Conservation (phyloP, 1,139 yeast species). For the Blastobotrys elegans region DNA sequence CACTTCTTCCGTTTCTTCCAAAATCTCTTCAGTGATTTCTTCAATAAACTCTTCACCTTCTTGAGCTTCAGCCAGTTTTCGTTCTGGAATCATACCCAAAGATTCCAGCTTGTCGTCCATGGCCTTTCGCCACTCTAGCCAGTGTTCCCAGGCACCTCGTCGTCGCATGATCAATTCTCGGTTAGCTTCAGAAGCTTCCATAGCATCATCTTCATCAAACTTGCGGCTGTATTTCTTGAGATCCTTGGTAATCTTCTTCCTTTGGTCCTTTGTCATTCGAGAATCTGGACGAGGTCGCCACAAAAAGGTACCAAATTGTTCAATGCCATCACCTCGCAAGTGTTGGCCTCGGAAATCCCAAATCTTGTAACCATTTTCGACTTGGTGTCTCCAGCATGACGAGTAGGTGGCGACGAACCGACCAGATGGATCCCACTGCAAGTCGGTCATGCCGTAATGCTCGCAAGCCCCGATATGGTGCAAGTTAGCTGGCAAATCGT, state of each 20-base stretch:
- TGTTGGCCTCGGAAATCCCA: slow-evolving; percentile 79
- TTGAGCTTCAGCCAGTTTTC: slow-evolving; percentile 25
- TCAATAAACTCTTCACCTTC: slow-evolving; percentile 60
- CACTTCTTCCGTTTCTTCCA: slow-evolving; percentile 42
- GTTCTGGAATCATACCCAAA: slow-evolving; percentile 37
- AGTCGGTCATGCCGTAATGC: slow-evolving; percentile 74
- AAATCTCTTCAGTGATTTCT: slow-evolving; percentile 71
- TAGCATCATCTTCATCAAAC: slow-evolving; percentile 92
- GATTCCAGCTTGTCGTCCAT: slow-evolving; percentile 47
- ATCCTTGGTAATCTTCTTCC: slow-evolving; percentile 86
- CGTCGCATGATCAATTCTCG: slow-evolving; percentile 85
- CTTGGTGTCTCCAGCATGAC: slow-evolving; percentile 74
- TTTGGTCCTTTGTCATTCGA: slow-evolving; percentile 67
- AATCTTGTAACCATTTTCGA: slow-evolving; percentile 87
- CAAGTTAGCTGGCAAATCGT: slow-evolving; percentile 41
- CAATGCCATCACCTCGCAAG: slow-evolving; percentile 69
- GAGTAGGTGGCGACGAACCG: slow-evolving; percentile 87
- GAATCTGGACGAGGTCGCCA: slow-evolving; percentile 98
- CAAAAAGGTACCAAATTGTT: slow-evolving; percentile 79
- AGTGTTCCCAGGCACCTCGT: slow-evolving; percentile 76
- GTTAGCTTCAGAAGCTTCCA: slow-evolving; percentile 92
- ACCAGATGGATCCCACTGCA: slow-evolving; percentile 96
- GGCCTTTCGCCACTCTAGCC: slow-evolving; percentile 73
- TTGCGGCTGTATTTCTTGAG: slow-evolving; percentile 85
- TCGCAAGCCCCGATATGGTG: slow-evolving; percentile 60